phyloP scores from a whole-genome alignment of 2,329 filamentous ascomycete species.

The Ceratocystis harringtonii region DNA sequence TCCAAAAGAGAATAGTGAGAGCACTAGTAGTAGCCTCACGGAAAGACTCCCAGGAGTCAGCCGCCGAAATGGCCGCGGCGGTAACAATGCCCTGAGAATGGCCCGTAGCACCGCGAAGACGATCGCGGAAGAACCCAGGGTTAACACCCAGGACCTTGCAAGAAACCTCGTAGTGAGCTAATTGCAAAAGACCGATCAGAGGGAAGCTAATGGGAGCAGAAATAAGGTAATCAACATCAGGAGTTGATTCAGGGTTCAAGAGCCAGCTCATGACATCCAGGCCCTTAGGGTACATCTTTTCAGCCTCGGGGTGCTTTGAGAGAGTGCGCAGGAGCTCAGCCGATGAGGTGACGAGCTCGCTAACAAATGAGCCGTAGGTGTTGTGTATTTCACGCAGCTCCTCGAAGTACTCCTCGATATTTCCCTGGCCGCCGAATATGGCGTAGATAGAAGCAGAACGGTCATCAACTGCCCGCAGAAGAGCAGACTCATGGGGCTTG shows the following conservation, averaged over 20 bases:
- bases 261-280: slow-evolving; percentile 91
- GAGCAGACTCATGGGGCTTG: slow-evolving; percentile 82
- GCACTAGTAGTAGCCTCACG: slow-evolving; percentile 64
- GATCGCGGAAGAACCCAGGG: slow-evolving; percentile 73
- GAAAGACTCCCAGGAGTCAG: slow-evolving; percentile 87
- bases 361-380: slow-evolving; percentile 82
- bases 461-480: slow-evolving; percentile 77
- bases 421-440: slow-evolving; percentile 93
- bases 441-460: slow-evolving; percentile 75
- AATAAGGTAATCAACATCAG: slow-evolving; percentile 85
- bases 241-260: slow-evolving; percentile 73
- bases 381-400: slow-evolving; percentile 83
- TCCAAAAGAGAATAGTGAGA: slow-evolving; percentile 94
- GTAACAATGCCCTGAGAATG: slow-evolving; percentile 95
- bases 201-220: slow-evolving; percentile 93
- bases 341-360: slow-evolving; percentile 65
- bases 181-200: slow-evolving; percentile 86
- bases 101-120: slow-evolving; percentile 76
- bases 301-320: slow-evolving; percentile 67
- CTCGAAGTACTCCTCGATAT: slow-evolving; percentile 99
- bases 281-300: slow-evolving; percentile 96
- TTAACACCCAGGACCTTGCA: slow-evolving; percentile 83
- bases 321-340: slow-evolving; percentile 79
- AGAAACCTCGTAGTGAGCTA: slow-evolving; percentile 88
- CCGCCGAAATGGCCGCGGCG: slow-evolving; percentile 78